These are phyloP conservation scores for Phaeosphaeria sp. DNA, from an alignment of 2,329 filamentous ascomycete genomes.

Conservation along the genomic window DNA sequence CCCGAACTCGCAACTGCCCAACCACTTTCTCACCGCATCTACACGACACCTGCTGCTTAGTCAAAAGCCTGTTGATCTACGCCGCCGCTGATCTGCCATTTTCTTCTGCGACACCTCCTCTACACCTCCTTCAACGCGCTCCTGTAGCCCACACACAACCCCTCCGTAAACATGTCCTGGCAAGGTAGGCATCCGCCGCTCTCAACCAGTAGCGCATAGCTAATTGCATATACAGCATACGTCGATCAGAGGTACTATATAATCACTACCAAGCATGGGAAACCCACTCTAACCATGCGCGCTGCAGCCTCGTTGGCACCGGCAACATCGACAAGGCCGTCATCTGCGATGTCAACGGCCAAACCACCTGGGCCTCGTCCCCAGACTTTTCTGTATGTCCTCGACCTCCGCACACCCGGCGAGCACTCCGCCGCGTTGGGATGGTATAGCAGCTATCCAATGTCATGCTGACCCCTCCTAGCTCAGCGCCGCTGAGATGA, in stretches of 20 bases:
- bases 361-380: conserved; percentile 79
- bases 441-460: not conserved
- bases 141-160: conserved; percentile 30
- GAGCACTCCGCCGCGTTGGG: no score
- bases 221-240: conserved; percentile 46
- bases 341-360: conserved; percentile 57
- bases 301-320: conserved; percentile 49
- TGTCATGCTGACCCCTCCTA: conserved; percentile 34
- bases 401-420: conserved; percentile 3
- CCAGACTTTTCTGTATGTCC: conserved; percentile 77
- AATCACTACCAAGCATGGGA: not conserved
- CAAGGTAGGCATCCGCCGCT: conserved; percentile 44
- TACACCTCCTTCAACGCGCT: conserved; percentile 23
- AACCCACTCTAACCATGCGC: conserved; percentile 19
- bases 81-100: conserved; percentile 17
- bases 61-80: conserved; percentile 29
- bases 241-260: conserved; percentile 47
- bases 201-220: conserved; percentile 12
- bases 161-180: conserved; percentile 50
- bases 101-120: conserved; percentile 14
- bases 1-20: conserved; percentile 15
- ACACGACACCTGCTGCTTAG: conserved; percentile 28
- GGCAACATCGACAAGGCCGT: conserved; percentile 57
- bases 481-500: conserved; percentile 62
- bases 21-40: conserved; percentile 32